Percentiles rank a stretch among this genome's conserved stretches.
phyloP scores from a whole-genome alignment of 2,329 filamentous ascomycete species.

The Purpureocillium takamizusanense region DNA sequence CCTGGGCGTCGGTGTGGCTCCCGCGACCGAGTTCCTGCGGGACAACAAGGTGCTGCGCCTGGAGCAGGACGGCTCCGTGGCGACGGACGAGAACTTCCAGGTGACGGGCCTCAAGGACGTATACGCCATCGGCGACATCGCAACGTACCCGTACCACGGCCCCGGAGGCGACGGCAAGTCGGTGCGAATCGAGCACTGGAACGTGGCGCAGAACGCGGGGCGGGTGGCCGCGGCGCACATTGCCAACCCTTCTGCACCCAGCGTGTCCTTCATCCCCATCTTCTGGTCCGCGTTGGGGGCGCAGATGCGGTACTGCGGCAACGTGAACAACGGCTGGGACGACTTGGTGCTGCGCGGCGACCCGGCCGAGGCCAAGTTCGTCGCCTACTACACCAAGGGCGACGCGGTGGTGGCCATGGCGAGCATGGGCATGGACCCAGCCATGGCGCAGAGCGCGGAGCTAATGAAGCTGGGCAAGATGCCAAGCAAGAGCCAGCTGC shows the following conservation, averaged over 20 bases:
- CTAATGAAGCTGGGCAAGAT: constrained; percentile 78
- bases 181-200: constrained; percentile 94
- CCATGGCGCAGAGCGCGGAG: constrained; percentile 74
- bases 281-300: constrained; percentile 93
- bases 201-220: constrained; percentile 90
- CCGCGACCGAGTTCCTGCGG: constrained; percentile 74
- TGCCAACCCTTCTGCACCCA: constrained; percentile 46
- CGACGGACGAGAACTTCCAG: constrained; percentile 70
- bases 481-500: constrained; percentile 70
- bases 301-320: constrained; percentile 90
- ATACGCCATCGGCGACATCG: constrained; percentile 91
- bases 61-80: constrained; percentile 76
- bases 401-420: constrained; percentile 85
- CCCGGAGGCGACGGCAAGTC: constrained; percentile 68
- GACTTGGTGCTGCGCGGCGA: constrained; percentile 74
- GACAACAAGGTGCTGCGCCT: constrained; percentile 62
- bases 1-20: constrained; percentile 80
- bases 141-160: constrained; percentile 87
- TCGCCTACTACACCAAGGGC: constrained; percentile 80
- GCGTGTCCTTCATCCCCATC: constrained; percentile 76
- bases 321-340: constrained; percentile 73
- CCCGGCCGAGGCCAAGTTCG: constrained; percentile 70
- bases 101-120: constrained; percentile 72
- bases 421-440: constrained; percentile 82
- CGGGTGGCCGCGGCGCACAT: constrained; percentile 74